Conservation (phyloP, 192 early-diverging fungal species). For the Fimicolochytrium jonesii region DNA sequence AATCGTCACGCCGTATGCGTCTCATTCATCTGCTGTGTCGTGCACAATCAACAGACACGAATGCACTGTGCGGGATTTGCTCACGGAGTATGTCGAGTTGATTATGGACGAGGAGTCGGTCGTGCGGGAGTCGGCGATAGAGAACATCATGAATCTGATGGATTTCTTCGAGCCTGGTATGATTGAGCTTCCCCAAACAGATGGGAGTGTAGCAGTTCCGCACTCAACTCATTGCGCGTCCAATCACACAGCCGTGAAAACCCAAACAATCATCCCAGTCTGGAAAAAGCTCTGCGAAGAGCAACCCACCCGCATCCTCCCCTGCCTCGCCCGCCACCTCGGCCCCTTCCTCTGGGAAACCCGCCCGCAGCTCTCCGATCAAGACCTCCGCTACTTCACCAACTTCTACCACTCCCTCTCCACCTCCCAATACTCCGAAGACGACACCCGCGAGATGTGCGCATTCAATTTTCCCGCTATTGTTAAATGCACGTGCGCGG, state of each 20-base stretch:
- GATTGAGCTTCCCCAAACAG: no score
- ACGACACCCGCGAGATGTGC: constrained; percentile 33
- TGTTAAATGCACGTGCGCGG: not conserved
- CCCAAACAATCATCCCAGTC: constrained; percentile 36
- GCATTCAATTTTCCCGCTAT: constrained; percentile 51
- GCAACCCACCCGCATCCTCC: constrained; percentile 24
- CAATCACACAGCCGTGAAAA: constrained; percentile 30
- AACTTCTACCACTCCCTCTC: constrained; percentile 36
- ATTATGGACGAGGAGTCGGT: constrained; percentile 47
- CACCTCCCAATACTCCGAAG: constrained; percentile 12
- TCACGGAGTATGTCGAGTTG: constrained; percentile 49
- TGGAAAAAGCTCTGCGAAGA: constrained; percentile 48
- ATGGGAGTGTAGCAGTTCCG: no score
- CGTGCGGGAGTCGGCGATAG: constrained; percentile 42
- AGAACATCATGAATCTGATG: constrained; percentile 35
- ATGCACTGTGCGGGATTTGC: constrained; percentile 25
- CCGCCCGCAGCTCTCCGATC: constrained; percentile 32
- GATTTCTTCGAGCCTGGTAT: constrained; percentile 41
- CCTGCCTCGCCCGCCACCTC: constrained; percentile 34
- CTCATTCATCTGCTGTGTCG: not conserved
- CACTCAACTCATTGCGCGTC: no score
- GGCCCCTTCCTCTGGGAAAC: constrained; percentile 45
- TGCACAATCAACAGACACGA: constrained; percentile 21
- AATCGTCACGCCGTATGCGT: no score
- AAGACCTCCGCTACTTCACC: constrained; percentile 34